Percentiles rank a stretch among this genome's conserved stretches.
Evolutionary conservation across 2,329 filamentous ascomycete genomes (phyloP).

Genomic region (Colletotrichum sp.): DNA sequence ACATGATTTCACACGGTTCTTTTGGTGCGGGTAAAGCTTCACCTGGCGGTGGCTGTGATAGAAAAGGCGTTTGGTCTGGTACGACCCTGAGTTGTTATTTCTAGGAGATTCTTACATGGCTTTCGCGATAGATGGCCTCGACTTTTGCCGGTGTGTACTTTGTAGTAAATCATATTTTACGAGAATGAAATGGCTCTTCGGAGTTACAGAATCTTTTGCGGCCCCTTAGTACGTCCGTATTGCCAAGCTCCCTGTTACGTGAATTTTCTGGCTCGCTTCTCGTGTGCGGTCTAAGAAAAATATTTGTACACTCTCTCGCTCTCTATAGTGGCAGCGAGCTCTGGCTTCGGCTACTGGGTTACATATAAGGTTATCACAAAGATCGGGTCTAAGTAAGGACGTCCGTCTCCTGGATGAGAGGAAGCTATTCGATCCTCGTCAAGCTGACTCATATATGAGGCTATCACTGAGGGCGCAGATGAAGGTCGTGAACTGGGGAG

Average conservation of each 20-base stretch:
- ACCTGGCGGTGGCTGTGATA: not conserved
- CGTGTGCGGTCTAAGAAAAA: not conserved
- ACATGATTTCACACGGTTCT: not conserved
- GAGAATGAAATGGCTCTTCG: not conserved
- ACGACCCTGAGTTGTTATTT: not conserved
- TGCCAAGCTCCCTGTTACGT: not conserved
- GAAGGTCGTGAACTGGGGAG: not conserved
- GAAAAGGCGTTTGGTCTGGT: conserved; percentile 20
- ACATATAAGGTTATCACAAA: not conserved
- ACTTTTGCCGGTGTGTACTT: not conserved
- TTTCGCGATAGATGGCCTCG: not conserved
- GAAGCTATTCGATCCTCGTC: not conserved
- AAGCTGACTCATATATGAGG: not conserved
- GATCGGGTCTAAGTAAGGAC: not conserved
- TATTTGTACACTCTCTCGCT: not conserved
- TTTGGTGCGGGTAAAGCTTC: not conserved
- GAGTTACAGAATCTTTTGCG: not conserved
- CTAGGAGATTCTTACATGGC: not conserved
- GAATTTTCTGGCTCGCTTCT: not conserved
- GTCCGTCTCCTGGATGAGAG: not conserved
- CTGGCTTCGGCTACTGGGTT: not conserved
- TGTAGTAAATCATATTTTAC: not conserved
- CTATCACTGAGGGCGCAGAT: not conserved
- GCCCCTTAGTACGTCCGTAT: not conserved
- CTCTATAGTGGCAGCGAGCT: not conserved